These are phyloP conservation scores for Fusarium algeriense DNA, from an alignment of 2,329 filamentous ascomycete species.

Conservation along the genomic window DNA sequence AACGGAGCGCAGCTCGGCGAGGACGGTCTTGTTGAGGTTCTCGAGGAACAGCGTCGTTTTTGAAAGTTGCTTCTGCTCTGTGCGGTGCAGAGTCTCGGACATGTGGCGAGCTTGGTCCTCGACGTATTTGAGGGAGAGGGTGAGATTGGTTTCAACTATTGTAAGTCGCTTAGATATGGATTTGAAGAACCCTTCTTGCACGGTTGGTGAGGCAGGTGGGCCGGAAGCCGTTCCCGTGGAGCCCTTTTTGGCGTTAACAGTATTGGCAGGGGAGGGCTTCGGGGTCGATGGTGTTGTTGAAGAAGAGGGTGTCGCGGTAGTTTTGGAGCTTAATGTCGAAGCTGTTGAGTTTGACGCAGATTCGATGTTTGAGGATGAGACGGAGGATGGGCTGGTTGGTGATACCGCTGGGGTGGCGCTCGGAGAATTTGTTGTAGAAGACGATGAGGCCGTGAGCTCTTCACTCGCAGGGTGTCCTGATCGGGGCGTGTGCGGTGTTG, in stretches of 20 bases:
- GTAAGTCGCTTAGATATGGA: conserved; percentile 93
- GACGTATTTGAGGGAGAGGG: conserved; percentile 93
- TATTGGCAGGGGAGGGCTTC: conserved; percentile 34
- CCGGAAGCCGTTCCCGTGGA: conserved; percentile 46
- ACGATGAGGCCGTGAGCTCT: conserved; percentile 25
- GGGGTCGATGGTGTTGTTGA: conserved; percentile 10
- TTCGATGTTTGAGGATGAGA: conserved; percentile 29
- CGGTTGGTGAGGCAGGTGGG: conserved; percentile 72
- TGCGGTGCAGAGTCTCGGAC: conserved; percentile 85
- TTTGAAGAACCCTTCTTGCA: conserved; percentile 98
- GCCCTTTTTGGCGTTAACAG: conserved; percentile 46
- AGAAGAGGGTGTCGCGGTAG: conserved; percentile 19
- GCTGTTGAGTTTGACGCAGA: conserved; percentile 17
- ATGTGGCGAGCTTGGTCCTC: conserved; percentile 94
- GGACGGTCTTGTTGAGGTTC: conserved; percentile 86
- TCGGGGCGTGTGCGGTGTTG: conserved; percentile 20
- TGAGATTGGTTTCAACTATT: conserved; percentile 91
- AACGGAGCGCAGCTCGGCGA: conserved; percentile 81
- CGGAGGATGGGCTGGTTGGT: conserved; percentile 32
- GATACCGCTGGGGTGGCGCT: conserved; percentile 33
- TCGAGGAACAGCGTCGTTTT: conserved; percentile 87
- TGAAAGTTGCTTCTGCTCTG: conserved; percentile 88
- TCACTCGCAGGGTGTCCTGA: conserved; percentile 24
- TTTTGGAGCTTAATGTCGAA: conserved; percentile 26
- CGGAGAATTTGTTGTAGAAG: conserved; percentile 22